phyloP scores from a whole-genome alignment of 2,329 filamentous ascomycete genomes.

The Cordyceps tenuipes region DNA sequence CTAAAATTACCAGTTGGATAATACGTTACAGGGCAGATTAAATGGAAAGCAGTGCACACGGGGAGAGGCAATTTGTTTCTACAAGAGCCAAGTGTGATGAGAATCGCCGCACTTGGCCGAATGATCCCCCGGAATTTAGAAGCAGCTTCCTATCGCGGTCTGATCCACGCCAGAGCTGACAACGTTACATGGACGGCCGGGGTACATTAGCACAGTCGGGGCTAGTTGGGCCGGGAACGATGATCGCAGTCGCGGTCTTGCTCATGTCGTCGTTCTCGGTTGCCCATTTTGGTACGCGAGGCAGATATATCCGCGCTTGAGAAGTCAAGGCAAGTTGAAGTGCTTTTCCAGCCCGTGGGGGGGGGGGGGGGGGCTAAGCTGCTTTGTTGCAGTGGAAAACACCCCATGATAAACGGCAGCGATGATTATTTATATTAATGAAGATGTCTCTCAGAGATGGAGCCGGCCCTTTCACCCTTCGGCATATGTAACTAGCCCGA shows the following conservation, averaged over 20 bases:
- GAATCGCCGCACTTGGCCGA: slow-evolving; percentile 4
- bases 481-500: neutral
- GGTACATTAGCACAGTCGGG: neutral
- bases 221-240: neutral
- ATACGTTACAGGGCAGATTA: neutral
- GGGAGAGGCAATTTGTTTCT: neutral
- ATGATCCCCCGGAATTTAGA: neutral
- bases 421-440: neutral
- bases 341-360: too few species aligned
- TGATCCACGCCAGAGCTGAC: neutral
- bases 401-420: too few species aligned
- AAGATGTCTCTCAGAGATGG: neutral
- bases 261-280: neutral
- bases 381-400: too few species aligned
- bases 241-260: neutral
- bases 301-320: too few species aligned
- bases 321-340: too few species aligned
- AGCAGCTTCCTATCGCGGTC: slow-evolving; percentile 3
- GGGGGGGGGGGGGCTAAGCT: too few species aligned
- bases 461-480: neutral
- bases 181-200: slow-evolving; percentile 8
- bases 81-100: neutral
- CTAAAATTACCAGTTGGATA: neutral
- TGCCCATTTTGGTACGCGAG: neutral
- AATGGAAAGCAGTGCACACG: neutral